Percentiles rank a stretch among this genome's conserved stretches.
phyloP scores from a whole-genome alignment of 192 early-diverging fungal genomes.

The Helicostylum pulchrum region DNA sequence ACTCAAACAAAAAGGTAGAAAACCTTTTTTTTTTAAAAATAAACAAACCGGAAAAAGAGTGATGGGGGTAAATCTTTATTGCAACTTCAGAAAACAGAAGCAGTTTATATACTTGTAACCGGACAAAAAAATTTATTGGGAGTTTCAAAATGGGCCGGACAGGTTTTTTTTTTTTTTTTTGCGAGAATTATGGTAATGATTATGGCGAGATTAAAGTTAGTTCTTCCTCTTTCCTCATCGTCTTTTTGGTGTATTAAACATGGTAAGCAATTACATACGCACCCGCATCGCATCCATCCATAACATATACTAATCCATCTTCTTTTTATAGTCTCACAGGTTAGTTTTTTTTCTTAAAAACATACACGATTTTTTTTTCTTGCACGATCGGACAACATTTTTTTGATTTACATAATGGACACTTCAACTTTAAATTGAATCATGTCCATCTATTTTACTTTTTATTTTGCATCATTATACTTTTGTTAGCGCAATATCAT shows the following conservation, averaged over 20 bases:
- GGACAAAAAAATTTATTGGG: neutral
- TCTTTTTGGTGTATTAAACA: constrained; percentile 18
- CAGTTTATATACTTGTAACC: neutral
- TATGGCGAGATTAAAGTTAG: neutral
- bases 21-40: neutral
- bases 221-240: constrained; percentile 18
- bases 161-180: neutral
- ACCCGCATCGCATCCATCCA: constrained; percentile 4
- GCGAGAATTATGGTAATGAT: neutral
- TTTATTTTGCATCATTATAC: too few relatives aligned
- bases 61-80: neutral
- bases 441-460: too few relatives aligned
- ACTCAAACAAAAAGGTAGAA: too few relatives aligned
- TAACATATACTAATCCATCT: neutral
- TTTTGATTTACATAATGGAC: neutral
- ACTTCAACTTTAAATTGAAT: too few relatives aligned
- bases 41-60: neutral
- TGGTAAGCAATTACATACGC: neutral
- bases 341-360: neutral
- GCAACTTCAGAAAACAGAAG: neutral
- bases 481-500: too few relatives aligned
- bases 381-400: neutral
- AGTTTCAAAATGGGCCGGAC: too few relatives aligned
- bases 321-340: constrained; percentile 14
- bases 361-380: neutral